These are phyloP conservation scores for Nicotiana tomentosiformis DNA, from an alignment of 257 asterid genomes.

Conservation along the genomic window DNA sequence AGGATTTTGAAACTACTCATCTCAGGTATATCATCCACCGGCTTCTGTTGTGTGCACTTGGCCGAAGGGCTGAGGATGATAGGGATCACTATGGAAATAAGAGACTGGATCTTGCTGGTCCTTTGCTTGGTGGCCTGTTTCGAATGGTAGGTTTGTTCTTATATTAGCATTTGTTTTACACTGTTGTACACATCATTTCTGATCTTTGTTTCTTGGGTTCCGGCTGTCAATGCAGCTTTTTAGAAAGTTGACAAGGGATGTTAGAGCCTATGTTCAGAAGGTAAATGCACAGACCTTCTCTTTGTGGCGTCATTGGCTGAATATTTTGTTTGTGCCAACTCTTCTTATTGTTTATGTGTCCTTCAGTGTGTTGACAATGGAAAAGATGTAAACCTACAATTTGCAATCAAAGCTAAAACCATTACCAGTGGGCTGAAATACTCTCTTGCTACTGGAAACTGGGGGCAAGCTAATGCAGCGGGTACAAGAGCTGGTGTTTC, in stretches of 20 bases:
- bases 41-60: slow-evolving; percentile 87
- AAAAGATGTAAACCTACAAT: slow-evolving; percentile 93
- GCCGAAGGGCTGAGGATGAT: slow-evolving; percentile 92
- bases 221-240: slow-evolving; percentile 56
- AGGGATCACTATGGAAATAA: slow-evolving; percentile 98
- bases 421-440: slow-evolving; percentile 96
- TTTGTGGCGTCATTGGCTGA: slow-evolving; percentile 11
- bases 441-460: slow-evolving; percentile 95
- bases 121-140: slow-evolving; percentile 90
- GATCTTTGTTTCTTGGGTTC: background rate
- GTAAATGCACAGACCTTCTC: slow-evolving; percentile 30
- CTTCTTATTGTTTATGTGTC: slow-evolving; percentile 13
- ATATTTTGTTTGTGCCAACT: slow-evolving; percentile 5
- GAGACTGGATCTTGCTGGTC: slow-evolving; percentile 98
- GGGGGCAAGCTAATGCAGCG: slow-evolving; percentile 99
- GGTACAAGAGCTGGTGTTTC: slow-evolving; percentile 99
- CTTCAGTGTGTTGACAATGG: slow-evolving; percentile 93
- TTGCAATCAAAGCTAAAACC: slow-evolving; percentile 95
- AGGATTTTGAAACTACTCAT: slow-evolving; percentile 4
- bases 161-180: background rate
- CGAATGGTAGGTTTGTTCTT: slow-evolving; percentile 62
- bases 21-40: slow-evolving; percentile 87
- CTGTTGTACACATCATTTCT: background rate
- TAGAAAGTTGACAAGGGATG: slow-evolving; percentile 95
- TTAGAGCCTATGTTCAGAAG: slow-evolving; percentile 92